Conservation (phyloP, 768 basidiomycete species). For the Termitomyces sp. region DNA sequence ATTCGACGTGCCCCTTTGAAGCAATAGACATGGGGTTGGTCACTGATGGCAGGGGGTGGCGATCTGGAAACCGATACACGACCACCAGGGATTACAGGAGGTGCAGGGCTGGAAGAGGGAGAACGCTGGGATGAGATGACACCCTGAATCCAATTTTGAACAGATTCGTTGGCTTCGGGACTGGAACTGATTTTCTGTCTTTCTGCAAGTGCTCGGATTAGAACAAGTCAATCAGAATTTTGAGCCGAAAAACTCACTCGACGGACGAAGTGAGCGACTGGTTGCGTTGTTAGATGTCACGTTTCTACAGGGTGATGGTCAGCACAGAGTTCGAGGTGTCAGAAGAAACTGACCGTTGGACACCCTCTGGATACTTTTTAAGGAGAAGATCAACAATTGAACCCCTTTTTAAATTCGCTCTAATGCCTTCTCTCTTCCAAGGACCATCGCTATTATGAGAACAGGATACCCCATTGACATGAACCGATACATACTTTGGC, state of each 20-base stretch:
- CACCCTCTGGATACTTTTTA: constrained; percentile 14
- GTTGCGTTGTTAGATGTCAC: neutral
- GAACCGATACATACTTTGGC: constrained; percentile 13
- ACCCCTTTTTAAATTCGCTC: constrained; percentile 17
- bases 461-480: neutral
- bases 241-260: neutral
- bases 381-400: constrained; percentile 16
- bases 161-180: neutral
- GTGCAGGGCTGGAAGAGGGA: neutral
- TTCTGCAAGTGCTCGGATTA: neutral
- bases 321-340: neutral
- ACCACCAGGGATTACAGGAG: neutral
- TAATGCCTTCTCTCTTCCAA: constrained; percentile 19
- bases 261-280: neutral
- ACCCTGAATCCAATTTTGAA: neutral
- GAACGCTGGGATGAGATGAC: neutral
- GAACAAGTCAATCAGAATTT: neutral
- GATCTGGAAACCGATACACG: neutral
- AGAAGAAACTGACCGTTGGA: constrained; percentile 6
- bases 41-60: neutral
- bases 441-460: neutral
- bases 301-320: neutral
- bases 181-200: neutral
- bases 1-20: constrained; percentile 18
- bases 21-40: constrained; percentile 7